Evolutionary conservation across 129 eudicot species (phyloP), one percentile per base, ranked within the genome.

Genomic region (Arctium minus): DNA sequence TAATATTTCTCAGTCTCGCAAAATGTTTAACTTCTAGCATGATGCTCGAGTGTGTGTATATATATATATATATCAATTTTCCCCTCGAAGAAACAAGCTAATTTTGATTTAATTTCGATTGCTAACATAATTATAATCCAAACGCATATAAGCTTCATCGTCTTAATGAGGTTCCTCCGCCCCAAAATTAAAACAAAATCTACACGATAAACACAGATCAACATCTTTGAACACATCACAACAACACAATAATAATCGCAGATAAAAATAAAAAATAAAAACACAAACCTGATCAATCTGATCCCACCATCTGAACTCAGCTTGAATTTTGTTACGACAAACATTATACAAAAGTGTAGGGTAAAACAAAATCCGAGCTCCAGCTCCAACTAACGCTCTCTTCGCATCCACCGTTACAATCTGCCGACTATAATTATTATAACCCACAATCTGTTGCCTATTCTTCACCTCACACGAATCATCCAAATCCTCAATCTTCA

Each of bases 251-350:
- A 27, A 37, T 73, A 46, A 62, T 22, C 27, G 62, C 48, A 64
- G 78, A n/a, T 0, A 75, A 33, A 62, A 50, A 18, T 7, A 30
- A 30, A 53, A 62, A 37, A 32, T 8, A 36, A n/a, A 42, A 15
- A 4, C 32, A 12, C 30, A 17, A 27, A 94, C 98, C 98, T 94
- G 91, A 82, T 92, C 95, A 79, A 94, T 88, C 70, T 92, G 83
- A 30, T 94, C 97, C 97, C 97, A 94, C 98, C 98, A 94, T 77
- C 97, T 82, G 79, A 94, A 94, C 86, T 92, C 94, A 0, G 98
- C 32, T 40, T 92, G 88, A 77, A 90, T 84, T 73, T 92, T 94
- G 82, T 92, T 88, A 3, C 98, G 79, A 42, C 91, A 86, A 84
- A 94, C 98, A 79, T 94, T 94, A 81, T 91, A 92, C 62, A 94